Evolutionary conservation across 768 basidiomycete species (phyloP), one percentile per base, ranked within the genome.

Genomic region (Trametes cinnabarina): DNA sequence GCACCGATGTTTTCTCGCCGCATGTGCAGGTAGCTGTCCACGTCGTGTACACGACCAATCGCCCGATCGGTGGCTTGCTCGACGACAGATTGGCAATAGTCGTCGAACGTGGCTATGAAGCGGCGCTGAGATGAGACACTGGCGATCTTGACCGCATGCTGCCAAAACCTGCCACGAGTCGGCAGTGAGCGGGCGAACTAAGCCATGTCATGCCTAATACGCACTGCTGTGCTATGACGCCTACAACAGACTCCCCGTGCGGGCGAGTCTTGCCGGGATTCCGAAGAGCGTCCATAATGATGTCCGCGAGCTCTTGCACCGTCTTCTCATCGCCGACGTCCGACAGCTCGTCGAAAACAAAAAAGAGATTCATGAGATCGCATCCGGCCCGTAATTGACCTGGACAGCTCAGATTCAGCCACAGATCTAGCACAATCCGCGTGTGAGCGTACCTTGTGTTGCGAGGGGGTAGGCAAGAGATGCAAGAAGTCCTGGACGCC

Each of bases 301-400:
- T 60, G n/a, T 67, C 60, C 10, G 44, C 63, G 23, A 60, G 20
- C 25, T 59, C 43, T 32, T 61, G 61, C 23, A 53, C 58, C 20
- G 25, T 41, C 9, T 35, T 15, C 20, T 20, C 63, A 32, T 50
- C 37, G 35, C 20, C 47, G 0, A 58, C 54, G 41, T 71, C 68
- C 4, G 68, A 59, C 19, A 67, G 59, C 34, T 71, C 68, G 53
- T 71, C 70, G 20, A 71, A 40, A 22, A 69, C 61, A 56, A 69
- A 71, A 39, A 68, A 67, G 3, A 64, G n/a, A 49, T 66, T 67
- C 69, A 70, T 69, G 15, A 67, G 28, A 52, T 70, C 68, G 47
- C 60, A 60, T 11, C 49, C 60, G 19, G 30, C 50, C 4, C 63
- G 57, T 4, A 60, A 26, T 10, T 58, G 57, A 22, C 53, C 60